Evolutionary conservation across 2,329 filamentous ascomycete species (phyloP), one percentile per base, ranked within the genome.

Genomic region (Lachnellula occidentalis): DNA sequence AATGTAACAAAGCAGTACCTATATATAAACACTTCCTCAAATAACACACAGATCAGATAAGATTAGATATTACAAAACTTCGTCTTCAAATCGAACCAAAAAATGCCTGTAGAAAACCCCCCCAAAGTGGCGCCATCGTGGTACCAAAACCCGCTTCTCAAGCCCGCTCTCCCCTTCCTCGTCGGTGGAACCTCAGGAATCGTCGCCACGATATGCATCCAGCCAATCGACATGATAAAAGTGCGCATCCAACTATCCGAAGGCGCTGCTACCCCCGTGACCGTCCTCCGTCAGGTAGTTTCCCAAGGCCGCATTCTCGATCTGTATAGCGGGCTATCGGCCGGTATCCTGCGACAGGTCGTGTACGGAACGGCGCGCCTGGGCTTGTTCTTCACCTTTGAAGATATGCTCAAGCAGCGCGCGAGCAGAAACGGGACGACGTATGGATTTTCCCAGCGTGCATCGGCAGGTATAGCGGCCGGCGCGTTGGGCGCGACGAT

Each of bases 181-280:
- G 97, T 97, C 69, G 92, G 92, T 47, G 92, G 92, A 27, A 70
- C 94, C 51, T 88, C 88, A 50, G 92, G 92, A 63, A 97, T 97
- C 91, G 88, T 91, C 15, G 94, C 94, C 56, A 97, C 92, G 6
- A 84, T 81, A 0, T 87, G 91, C 63, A 92, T 97, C 69, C 92
- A 97, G 68, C 94, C 92, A 49, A 87, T 97, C 68, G 94, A 99
- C 76, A 99, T 99, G 94, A 83, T 99, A 74, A 99, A 99, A 73
- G 94, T 99, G 57, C 90, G 94, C 61, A 85, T 99, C 64, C 94
- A 99, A 73, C 83, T 99, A 42, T 92, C 94, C 55, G 92, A 96
- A 70, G 92, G 92, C 59, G 81, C 84, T 36, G 86, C 94, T 1
- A 89, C 87, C 0, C 88, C 92, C 0, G 66, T 96, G 8, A 83